These are phyloP conservation scores for Chytriomyces confervae DNA, from an alignment of 192 early-diverging fungal genomes.

Conservation along the genomic window DNA sequence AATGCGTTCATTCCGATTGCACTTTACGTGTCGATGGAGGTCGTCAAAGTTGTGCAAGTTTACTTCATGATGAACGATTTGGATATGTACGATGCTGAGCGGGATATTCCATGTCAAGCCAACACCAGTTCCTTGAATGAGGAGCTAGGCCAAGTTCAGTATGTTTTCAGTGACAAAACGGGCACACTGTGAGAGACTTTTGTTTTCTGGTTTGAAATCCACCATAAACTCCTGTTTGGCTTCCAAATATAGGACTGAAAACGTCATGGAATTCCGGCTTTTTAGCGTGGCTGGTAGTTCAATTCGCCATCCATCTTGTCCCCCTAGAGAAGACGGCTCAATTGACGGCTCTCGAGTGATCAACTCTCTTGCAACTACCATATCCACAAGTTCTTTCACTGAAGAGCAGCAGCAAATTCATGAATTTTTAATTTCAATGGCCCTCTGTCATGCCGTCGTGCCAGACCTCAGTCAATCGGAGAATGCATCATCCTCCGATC, in stretches of 20 bases:
- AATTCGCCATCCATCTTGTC: constrained; percentile 34
- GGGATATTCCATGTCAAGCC: constrained; percentile 76
- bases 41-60: constrained; percentile 76
- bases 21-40: constrained; percentile 86
- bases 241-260: constrained; percentile 61
- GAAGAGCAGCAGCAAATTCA: constrained; percentile 38
- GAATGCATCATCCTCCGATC: constrained; percentile 45
- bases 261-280: constrained; percentile 77
- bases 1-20: constrained; percentile 89
- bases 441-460: constrained; percentile 84
- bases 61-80: constrained; percentile 82
- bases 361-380: background rate
- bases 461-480: constrained; percentile 57
- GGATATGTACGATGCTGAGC: constrained; percentile 75
- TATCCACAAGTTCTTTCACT: constrained; percentile 1
- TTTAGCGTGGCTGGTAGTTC: constrained; percentile 44
- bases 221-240: background rate
- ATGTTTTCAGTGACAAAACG: constrained; percentile 89
- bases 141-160: constrained; percentile 85
- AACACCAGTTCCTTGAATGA: constrained; percentile 82
- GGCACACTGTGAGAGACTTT: constrained; percentile 66
- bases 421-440: constrained; percentile 75
- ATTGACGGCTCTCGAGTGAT: constrained; percentile 25
- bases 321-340: constrained; percentile 18
- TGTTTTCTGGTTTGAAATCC: background rate